A percentile compares a stretch with the other conserved stretches of the same genome.
phyloP scores from a whole-genome alignment of 495 filamentous ascomycete genomes.

The Trichocladium antarcticum region DNA sequence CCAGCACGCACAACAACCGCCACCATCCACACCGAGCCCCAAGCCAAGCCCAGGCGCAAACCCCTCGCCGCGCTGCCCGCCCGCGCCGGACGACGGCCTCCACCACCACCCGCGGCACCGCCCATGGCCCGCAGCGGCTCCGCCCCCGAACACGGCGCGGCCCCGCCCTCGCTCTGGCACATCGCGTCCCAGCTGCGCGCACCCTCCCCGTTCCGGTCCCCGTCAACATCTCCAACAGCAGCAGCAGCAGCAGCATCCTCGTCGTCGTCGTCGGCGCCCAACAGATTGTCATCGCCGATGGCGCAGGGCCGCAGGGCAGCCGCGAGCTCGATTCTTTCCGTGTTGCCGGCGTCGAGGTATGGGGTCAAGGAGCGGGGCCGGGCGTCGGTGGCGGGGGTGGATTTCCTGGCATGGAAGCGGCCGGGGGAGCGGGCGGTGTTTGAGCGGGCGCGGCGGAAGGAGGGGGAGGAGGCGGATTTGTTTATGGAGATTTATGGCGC shows the following conservation, averaged over 20 bases:
- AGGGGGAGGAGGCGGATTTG: slow-evolving; percentile 11
- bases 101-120: not conserved
- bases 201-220: not conserved
- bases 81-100: not conserved
- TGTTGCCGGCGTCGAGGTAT: not conserved
- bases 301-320: too few relatives aligned
- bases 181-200: not conserved
- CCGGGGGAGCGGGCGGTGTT: slow-evolving; percentile 3
- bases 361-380: not conserved
- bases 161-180: not conserved
- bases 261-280: not conserved
- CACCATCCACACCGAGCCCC: too few relatives aligned
- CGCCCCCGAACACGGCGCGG: not conserved
- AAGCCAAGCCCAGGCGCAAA: too few relatives aligned
- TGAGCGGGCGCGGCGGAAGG: not conserved
- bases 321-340: too few relatives aligned
- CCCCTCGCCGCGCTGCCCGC: too few relatives aligned
- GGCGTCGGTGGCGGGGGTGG: not conserved
- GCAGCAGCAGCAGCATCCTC: not conserved
- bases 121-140: not conserved
- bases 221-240: not conserved
- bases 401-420: slow-evolving; percentile 6
- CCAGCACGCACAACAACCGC: too few relatives aligned
- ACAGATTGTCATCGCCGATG: too few relatives aligned
- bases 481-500: slow-evolving; percentile 17